Evolutionary conservation across 2,329 filamentous ascomycete genomes (phyloP).

Genomic region (Xylariaceae sp.): DNA sequence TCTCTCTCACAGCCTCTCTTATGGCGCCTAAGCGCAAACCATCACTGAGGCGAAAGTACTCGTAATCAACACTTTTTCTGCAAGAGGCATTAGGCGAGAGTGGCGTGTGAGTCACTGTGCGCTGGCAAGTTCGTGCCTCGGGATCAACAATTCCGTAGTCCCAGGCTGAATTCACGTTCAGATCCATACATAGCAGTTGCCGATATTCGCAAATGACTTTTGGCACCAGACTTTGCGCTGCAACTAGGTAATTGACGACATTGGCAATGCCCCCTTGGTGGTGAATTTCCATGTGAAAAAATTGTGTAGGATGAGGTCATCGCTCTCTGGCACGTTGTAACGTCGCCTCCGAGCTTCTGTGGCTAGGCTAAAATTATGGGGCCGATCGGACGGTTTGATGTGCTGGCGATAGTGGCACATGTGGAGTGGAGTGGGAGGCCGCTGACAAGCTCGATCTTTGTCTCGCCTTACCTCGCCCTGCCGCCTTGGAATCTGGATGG

Average conservation of each 20-base stretch:
- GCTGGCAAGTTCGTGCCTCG: slow-evolving; percentile 8
- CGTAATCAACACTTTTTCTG: background rate
- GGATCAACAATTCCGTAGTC: background rate
- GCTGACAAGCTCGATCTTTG: slow-evolving; percentile 15
- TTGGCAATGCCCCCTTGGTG: background rate
- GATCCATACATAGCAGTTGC: background rate
- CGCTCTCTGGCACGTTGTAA: slow-evolving; percentile 11
- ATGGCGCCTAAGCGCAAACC: background rate
- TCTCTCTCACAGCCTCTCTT: background rate
- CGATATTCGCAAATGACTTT: background rate
- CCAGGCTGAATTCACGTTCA: background rate
- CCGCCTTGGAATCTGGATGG: slow-evolving; percentile 5
- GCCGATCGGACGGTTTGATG: background rate
- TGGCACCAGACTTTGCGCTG: background rate
- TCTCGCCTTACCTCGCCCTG: slow-evolving; percentile 12
- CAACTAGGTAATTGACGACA: background rate
- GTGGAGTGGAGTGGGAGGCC: slow-evolving; percentile 15
- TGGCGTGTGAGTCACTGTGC: slow-evolving; percentile 15
- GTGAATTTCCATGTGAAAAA: background rate
- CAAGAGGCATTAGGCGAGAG: background rate
- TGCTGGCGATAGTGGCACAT: slow-evolving; percentile 12
- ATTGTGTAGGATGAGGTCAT: slow-evolving; percentile 15
- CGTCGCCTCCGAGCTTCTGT: slow-evolving; percentile 9
- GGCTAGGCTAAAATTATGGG: slow-evolving; percentile 14
- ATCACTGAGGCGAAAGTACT: background rate